Evolutionary conservation across 164 flowering plant species (phyloP), one percentile per base, ranked within the genome.

Genomic region (Santalum album): DNA sequence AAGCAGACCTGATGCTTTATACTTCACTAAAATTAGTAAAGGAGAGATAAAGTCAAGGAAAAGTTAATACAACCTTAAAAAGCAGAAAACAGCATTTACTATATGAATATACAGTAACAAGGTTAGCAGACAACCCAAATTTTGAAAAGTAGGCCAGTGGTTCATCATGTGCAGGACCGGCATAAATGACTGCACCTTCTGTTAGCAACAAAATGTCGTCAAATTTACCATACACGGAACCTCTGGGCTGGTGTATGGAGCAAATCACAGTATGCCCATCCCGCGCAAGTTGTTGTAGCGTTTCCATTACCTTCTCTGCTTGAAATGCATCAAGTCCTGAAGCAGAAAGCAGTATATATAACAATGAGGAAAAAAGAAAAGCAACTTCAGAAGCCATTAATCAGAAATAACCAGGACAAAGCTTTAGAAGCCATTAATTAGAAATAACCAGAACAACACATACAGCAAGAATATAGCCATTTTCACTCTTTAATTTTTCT

Each of bases 311-410:
- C 72, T 79, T 87, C 71, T 94, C 97, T 40, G 99, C 95, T 69
- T 94, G 97, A 68, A 89, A 94, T 19, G 99, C 99, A 76, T 94
- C 99, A 58, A 94, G 90, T 51, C 99, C 97, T 89, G 78, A 58
- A 73, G 18, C 29, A 38, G 53, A 44, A 62, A 12, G 49, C 7
- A 17, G 25, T 2, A 59, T 6, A 25, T 9, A 57, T 40, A 18
- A 54, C 54, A 32, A 12, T 51, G 10, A 7, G 42, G 7, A 42
- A 7, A 42, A n/a, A 20, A 19, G 1, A 42, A 42, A 42, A 16
- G n/a, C n/a, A n/a, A n/a, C n/a, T n/a, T n/a, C n/a, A n/a, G n/a
- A n/a, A n/a, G n/a, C n/a, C n/a, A n/a, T n/a, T n/a, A n/a, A n/a
- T n/a, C n/a, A n/a, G n/a, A n/a, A n/a, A n/a, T n/a, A n/a, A n/a